Evolutionary conservation across 116 monocot species (phyloP).

Genomic region (Posidonia oceanica): DNA sequence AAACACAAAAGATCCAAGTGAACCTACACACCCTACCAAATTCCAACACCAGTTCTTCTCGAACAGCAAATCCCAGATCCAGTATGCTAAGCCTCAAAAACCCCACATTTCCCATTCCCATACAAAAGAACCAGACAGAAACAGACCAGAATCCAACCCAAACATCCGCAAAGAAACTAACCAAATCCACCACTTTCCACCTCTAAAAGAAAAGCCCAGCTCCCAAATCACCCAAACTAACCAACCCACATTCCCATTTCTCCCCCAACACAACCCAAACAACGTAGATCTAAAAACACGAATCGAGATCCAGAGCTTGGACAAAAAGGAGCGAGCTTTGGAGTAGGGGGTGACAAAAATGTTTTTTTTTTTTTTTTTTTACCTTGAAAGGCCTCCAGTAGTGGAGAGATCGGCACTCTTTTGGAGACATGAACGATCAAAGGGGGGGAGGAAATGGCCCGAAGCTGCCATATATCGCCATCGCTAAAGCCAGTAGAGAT

Average conservation of each 20-base stretch:
- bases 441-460: not conserved
- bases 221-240: constrained; percentile 7
- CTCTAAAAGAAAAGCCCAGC: not conserved
- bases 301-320: constrained; percentile 8
- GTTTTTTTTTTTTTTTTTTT: not conserved
- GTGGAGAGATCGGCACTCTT: not conserved
- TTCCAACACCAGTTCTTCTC: not conserved
- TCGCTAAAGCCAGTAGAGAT: not conserved
- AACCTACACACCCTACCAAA: not conserved
- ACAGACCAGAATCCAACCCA: constrained; percentile 1
- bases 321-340: constrained; percentile 1
- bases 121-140: not conserved
- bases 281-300: constrained; percentile 1
- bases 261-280: not conserved
- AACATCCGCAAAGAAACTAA: not conserved
- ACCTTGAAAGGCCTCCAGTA: not conserved
- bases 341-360: not conserved
- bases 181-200: not conserved
- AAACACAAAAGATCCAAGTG: constrained; percentile 4
- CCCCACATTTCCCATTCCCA: not conserved
- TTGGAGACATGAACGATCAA: not conserved
- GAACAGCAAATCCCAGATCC: constrained; percentile 10
- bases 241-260: constrained; percentile 6
- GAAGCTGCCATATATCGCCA: constrained; percentile 5
- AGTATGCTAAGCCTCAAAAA: not conserved